Base-by-base conservation (phyloP, 371 early-diverging fungal species). In the Parasitella parasitica region DNA sequence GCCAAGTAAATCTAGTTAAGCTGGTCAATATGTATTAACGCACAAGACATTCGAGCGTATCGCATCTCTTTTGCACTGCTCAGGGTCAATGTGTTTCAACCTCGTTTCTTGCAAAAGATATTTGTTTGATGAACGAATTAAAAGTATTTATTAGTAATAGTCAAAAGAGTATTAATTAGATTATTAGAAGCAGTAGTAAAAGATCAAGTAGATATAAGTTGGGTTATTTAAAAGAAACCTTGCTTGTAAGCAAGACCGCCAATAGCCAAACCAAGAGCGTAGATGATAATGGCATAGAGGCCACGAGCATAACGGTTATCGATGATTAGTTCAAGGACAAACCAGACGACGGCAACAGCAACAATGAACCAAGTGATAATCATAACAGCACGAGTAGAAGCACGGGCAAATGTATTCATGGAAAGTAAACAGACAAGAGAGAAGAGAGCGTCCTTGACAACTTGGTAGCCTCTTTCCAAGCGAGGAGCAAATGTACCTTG, bases 381-480 rank as follows among this genome's bases (percentile, higher is more conserved):
- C 78, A 74, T 75, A 9, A 75, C 78, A 35, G 66, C 65, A 49
- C 58, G 57, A 37, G 68, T 70, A 8, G 65, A 61, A 12, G 69
- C 78, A 53, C 72, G 73, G 24, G 68, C 78, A 57, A 77, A 63
- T 2, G 73, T 70, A 46, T 77, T 77, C 20, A 77, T 43, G 2
- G 63, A 54, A 22, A 77, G 58, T 16, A 71, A 64, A 20, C 71
- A 71, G 11, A 77, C 57, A 15, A 70, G 59, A 28, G 60, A 62
- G 49, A 66, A 49, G 2, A 66, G 27, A 9, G 56, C 50, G 20
- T 68, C 68, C 39, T 59, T 63, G n/a, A 68, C 56, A 24, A 63
- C 12, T 39, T 63, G 56, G 32, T 63, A 41, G 9, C 59, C 63
- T 55, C 63, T 49, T 18, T 63, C 60, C 8, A 68, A n/a, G 8